Evolutionary conservation across 306 rosid species (phyloP).

Genomic region (barrel medic (Medicago truncatula)): DNA sequence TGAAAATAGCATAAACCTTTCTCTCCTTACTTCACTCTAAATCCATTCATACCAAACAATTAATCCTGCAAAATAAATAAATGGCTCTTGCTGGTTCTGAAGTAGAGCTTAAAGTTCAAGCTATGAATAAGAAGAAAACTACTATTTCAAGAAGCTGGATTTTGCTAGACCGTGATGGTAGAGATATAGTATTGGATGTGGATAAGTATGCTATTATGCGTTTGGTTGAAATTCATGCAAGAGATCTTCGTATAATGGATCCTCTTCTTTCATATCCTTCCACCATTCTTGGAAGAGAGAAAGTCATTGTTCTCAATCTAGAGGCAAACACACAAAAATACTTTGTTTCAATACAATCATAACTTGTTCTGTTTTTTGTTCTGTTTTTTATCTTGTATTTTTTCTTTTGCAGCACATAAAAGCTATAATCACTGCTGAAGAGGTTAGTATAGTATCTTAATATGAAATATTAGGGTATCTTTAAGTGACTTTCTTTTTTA

Average conservation of each 20-base stretch:
- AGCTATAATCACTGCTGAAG: slow-evolving; percentile 84
- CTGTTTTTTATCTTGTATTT: slow-evolving; percentile 31
- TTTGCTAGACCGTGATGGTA: slow-evolving; percentile 60
- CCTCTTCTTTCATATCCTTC: slow-evolving; percentile 80
- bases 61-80: background rate
- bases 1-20: background rate
- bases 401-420: slow-evolving; percentile 71
- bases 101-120: slow-evolving; percentile 50
- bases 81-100: slow-evolving; percentile 39
- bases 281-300: slow-evolving; percentile 78
- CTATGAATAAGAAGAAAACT: slow-evolving; percentile 56
- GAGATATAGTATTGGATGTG: slow-evolving; percentile 58
- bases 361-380: background rate
- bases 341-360: background rate
- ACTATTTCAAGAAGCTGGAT: slow-evolving; percentile 73
- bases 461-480: no score
- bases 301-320: slow-evolving; percentile 82
- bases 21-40: background rate
- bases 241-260: slow-evolving; percentile 87
- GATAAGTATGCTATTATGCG: slow-evolving; percentile 85
- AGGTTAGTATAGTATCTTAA: slow-evolving; percentile 39
- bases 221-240: slow-evolving; percentile 66
- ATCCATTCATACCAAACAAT: background rate
- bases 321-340: slow-evolving; percentile 53
- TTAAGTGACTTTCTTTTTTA: no score